These are phyloP conservation scores for Phytophthora pisi DNA, from an alignment of 352 stramenopile genomes.

Conservation along the genomic window DNA sequence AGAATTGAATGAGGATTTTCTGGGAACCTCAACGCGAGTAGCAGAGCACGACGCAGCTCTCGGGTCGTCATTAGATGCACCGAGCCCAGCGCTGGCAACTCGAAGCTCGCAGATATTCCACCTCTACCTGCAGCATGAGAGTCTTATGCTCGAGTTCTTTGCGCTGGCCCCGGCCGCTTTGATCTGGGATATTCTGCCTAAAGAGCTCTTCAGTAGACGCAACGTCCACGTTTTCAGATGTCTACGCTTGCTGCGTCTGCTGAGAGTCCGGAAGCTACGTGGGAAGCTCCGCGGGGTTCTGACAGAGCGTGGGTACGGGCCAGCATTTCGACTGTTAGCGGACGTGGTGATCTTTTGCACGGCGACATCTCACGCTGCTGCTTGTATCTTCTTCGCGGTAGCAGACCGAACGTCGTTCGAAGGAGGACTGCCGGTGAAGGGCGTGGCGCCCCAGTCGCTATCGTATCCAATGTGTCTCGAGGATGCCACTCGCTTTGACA, in stretches of 20 bases:
- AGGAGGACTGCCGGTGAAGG: slow-evolving; percentile 46
- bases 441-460: slow-evolving; percentile 37
- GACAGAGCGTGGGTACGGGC: slow-evolving; percentile 46
- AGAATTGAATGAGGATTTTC: slow-evolving; percentile 21
- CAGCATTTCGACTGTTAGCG: slow-evolving; percentile 49
- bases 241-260: slow-evolving; percentile 50
- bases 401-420: slow-evolving; percentile 49
- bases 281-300: slow-evolving; percentile 47
- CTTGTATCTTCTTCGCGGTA: slow-evolving; percentile 64
- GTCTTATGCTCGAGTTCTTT: slow-evolving; percentile 38
- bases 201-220: slow-evolving; percentile 40
- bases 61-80: slow-evolving; percentile 7
- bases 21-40: slow-evolving; percentile 1
- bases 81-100: slow-evolving; percentile 17
- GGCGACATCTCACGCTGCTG: slow-evolving; percentile 48
- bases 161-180: slow-evolving; percentile 47
- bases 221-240: slow-evolving; percentile 39
- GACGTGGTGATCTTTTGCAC: slow-evolving; percentile 58
- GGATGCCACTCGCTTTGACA: slow-evolving; percentile 52
- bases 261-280: slow-evolving; percentile 54
- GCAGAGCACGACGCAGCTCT: neutral
- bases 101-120: slow-evolving; percentile 31
- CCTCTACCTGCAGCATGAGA: slow-evolving; percentile 51
- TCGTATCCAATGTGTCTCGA: slow-evolving; percentile 50
- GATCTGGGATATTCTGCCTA: slow-evolving; percentile 64